phyloP scores from a whole-genome alignment of 371 early-diverging fungal species.

The Coemansia sp. region DNA sequence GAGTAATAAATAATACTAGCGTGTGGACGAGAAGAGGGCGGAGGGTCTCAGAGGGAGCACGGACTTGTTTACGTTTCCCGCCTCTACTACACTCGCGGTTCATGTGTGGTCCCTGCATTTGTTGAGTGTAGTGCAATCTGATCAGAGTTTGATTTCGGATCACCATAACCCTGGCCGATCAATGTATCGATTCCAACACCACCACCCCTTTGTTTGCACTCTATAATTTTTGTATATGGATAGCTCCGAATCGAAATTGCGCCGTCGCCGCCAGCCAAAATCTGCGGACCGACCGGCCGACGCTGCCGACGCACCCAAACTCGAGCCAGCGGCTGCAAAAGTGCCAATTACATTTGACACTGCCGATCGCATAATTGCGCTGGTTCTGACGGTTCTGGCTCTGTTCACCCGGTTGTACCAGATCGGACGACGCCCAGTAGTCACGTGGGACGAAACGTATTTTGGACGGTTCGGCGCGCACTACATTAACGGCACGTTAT shows the following conservation, averaged over 20 bases:
- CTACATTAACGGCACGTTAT: constrained; percentile 91
- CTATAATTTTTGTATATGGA: too few relatives aligned
- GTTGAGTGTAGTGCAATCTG: background rate
- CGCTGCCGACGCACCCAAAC: too few relatives aligned
- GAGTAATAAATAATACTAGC: background rate
- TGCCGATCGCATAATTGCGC: constrained; percentile 10
- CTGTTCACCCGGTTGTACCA: constrained; percentile 77
- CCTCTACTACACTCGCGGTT: background rate
- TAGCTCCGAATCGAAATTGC: too few relatives aligned
- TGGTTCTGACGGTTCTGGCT: constrained; percentile 18
- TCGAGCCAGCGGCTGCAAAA: too few relatives aligned
- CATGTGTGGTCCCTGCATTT: background rate
- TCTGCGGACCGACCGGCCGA: too few relatives aligned
- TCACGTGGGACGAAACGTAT: constrained; percentile 80
- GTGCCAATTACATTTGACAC: too few relatives aligned
- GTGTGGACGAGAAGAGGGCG: background rate
- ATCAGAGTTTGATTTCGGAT: too few relatives aligned
- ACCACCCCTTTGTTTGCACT: too few relatives aligned
- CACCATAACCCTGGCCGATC: too few relatives aligned
- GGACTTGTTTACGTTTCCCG: constrained; percentile 1
- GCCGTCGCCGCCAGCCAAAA: too few relatives aligned
- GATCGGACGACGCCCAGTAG: constrained; percentile 70
- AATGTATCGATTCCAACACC: too few relatives aligned
- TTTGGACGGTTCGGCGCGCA: constrained; percentile 93
- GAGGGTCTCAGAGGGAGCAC: background rate